Evolutionary conservation across 208 protist species (phyloP).

Genomic region (Porcisia deanei): DNA sequence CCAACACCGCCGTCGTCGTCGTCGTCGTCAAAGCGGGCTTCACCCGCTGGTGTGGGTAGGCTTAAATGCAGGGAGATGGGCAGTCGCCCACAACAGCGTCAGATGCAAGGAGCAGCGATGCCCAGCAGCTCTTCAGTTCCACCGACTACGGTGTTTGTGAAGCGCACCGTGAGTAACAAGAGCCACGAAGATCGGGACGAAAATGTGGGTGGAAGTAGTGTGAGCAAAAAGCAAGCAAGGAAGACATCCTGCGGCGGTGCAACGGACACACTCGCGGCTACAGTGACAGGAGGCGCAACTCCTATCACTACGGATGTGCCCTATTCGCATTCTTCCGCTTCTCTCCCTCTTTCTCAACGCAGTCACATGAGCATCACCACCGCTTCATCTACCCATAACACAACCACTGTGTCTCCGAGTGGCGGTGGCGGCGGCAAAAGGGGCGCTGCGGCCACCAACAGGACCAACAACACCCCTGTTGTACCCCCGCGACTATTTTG

Average conservation of each 20-base stretch:
- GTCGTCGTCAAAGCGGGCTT: background rate
- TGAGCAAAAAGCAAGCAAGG: background rate
- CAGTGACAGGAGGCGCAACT: background rate
- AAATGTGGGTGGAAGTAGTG: background rate
- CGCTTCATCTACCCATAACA: background rate
- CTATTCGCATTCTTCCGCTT: background rate
- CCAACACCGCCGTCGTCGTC: background rate
- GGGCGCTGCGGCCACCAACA: background rate
- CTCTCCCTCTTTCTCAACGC: background rate
- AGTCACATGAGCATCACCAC: background rate
- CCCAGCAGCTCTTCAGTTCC: background rate
- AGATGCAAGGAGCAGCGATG: background rate
- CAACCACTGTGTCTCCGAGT: background rate
- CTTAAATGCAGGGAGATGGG: background rate
- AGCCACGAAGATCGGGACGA: background rate
- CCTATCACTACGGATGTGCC: background rate
- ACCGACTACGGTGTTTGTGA: background rate
- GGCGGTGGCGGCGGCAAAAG: background rate
- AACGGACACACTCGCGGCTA: background rate
- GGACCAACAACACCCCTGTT: constrained; percentile 2
- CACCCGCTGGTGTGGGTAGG: background rate
- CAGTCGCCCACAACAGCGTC: background rate
- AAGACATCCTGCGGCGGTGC: background rate
- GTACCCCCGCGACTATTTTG: constrained; percentile 16
- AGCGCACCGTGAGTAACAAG: background rate